Evolutionary conservation across 1,139 yeast species (phyloP), one percentile per base, ranked within the genome.

Genomic region (Dujonia santamariae): DNA sequence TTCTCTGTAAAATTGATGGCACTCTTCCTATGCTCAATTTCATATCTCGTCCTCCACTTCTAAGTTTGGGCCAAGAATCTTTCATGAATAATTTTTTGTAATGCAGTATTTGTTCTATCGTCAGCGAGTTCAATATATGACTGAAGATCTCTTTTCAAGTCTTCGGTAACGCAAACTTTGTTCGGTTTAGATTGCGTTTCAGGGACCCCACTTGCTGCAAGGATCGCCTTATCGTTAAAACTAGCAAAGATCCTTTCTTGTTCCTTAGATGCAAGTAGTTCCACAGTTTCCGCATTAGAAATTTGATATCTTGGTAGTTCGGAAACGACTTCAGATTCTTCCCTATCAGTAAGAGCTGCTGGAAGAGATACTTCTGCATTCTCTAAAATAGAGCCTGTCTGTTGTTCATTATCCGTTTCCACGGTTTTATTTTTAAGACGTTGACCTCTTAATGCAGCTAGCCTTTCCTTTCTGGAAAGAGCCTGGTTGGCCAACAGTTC

Each of bases 91-190:
- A 27, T 27, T 27, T n/a, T 29, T 6, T 29, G 19, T 20, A 29
- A 22, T 24, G 32, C 32, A 4, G 19, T 22, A 11, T 58, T 57
- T 1, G 70, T 67, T 17, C 48, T 51, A 6, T 39, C 28, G 22
- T 52, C 47, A 7, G 72, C 73, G 35, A 46, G 43, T 18, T 48
- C 44, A 21, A 56, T 45, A 27, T 63, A 59, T 7, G 41, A 43
- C 3, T 46, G 44, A 21, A 68, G 37, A 26, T 65, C 67, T 11
- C 46, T 43, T 38, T 59, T 60, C 34, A 68, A 50, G 35, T 66
- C 71, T 32, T 49, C 40, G 18, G 54, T 51, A 30, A 20, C 28
- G 21, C 38, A n/a, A n/a, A n/a, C n/a, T n/a, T 39, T 18, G 18
- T 32, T 7, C 24, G 30, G 3, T 28, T 14, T 19, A 31, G 37